Evolutionary conservation across 2,329 filamentous ascomycete genomes (phyloP).

Genomic region (Phialophora tarda): DNA sequence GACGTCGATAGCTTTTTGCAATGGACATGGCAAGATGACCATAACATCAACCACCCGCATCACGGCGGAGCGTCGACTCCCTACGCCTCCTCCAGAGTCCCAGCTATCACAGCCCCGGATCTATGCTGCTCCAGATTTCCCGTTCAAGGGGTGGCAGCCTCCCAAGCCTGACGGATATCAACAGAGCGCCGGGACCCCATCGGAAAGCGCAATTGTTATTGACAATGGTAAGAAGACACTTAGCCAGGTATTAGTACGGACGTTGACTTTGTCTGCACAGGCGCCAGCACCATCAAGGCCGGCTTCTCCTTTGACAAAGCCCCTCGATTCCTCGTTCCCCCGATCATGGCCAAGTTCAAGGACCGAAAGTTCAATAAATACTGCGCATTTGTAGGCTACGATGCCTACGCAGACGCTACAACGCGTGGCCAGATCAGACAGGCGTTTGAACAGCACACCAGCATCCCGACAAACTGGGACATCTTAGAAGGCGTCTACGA

Average conservation of each 20-base stretch:
- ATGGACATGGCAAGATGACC: slow-evolving; percentile 46
- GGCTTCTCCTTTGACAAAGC: slow-evolving; percentile 91
- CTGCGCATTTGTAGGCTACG: slow-evolving; percentile 87
- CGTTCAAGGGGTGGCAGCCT: slow-evolving; percentile 64
- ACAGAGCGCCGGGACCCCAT: slow-evolving; percentile 65
- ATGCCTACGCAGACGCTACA: slow-evolving; percentile 93
- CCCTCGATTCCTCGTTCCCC: slow-evolving; percentile 81
- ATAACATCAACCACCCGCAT: slow-evolving; percentile 50
- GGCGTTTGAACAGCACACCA: slow-evolving; percentile 87
- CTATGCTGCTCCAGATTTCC: slow-evolving; percentile 62
- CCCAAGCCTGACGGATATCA: slow-evolving; percentile 72
- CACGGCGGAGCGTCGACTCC: slow-evolving; percentile 47
- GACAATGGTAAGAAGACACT: slow-evolving; percentile 77
- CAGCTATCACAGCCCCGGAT: slow-evolving; percentile 61
- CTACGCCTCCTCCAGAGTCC: slow-evolving; percentile 53
- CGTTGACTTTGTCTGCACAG: slow-evolving; percentile 53
- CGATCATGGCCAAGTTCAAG: slow-evolving; percentile 92
- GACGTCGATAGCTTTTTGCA: slow-evolving; percentile 3
- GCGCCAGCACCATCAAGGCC: slow-evolving; percentile 85
- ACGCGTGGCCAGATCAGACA: slow-evolving; percentile 88
- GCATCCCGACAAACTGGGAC: slow-evolving; percentile 96
- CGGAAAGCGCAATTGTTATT: slow-evolving; percentile 83
- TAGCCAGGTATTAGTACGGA: background rate
- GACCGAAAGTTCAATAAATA: slow-evolving; percentile 92
- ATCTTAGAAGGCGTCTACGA: slow-evolving; percentile 94